Evolutionary conservation across 2,329 filamentous ascomycete species (phyloP), one percentile per base, ranked within the genome.

Genomic region (Phyllachora maydis): DNA sequence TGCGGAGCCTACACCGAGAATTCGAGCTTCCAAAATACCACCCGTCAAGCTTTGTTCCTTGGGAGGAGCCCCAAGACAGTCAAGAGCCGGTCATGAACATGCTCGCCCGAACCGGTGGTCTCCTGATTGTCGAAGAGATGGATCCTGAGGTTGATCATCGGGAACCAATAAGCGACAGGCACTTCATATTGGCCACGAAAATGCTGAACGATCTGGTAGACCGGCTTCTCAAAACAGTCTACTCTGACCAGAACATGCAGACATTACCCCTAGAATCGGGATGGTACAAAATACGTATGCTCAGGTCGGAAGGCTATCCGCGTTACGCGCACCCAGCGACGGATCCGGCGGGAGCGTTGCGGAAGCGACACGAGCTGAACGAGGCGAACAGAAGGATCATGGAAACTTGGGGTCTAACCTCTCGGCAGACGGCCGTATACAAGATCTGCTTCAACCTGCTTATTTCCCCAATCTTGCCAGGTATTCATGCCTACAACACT

Each of bases 401-500:
- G 17, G 21, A 18, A 2, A 23, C 30, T 8, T 48, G 43, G 41
- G 21, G 20, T 7, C 13, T 12, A 4, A 25, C 14, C 4, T 18
- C 23, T 3, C 25, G 34, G 14, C 39, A 37, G 16, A 40, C 42
- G 15, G 35, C 31, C 11, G 41, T 54, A 16, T 42, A 38, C n/a
- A 56, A 53, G 35, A 50, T 68, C 24, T 66, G 61, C 42, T 70
- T 71, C 43, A 79, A 78, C 37, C 47, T 88, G 3, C 54, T 79
- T 10, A 49, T 65, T 4, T 67, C 65, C 3, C 42, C 56, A 2
- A 51, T 63, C 11, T 61, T 67, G 0, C 73, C 76, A 1, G 65
- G 65, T 30, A 58, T 76, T 17, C 55, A 67, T 32, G 79, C 70
- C 4, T 79, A 70, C 48, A 82, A 82, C 37, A 57, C 59, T 8